These are phyloP conservation scores for Anthracocystis walkeri DNA, from an alignment of 1,284 basidiomycete species.

Conservation along the genomic window DNA sequence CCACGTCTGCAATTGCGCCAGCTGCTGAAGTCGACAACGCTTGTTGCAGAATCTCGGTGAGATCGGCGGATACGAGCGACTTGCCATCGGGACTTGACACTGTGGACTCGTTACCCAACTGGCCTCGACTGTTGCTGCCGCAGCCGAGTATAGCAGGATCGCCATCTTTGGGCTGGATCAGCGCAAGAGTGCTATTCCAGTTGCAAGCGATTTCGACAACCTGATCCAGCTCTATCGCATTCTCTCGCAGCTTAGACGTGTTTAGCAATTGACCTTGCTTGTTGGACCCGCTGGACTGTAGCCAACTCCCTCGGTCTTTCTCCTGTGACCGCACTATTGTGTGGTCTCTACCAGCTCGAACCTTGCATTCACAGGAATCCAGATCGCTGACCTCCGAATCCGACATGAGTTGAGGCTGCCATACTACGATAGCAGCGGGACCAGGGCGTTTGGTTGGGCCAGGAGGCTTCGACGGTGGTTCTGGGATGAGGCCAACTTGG, in stretches of 20 bases:
- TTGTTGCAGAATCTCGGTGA: neutral
- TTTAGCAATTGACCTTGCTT: constrained; percentile 24
- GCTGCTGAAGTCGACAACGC: neutral
- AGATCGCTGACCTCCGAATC: constrained; percentile 11
- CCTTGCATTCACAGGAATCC: neutral
- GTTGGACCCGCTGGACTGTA: constrained; percentile 33
- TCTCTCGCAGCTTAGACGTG: neutral
- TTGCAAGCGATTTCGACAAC: constrained; percentile 37
- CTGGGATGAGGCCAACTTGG: constrained; percentile 25
- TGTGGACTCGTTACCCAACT: constrained; percentile 19
- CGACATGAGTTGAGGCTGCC: constrained; percentile 36
- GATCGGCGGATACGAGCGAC: constrained; percentile 11
- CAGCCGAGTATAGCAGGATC: constrained; percentile 12
- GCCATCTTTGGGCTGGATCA: neutral
- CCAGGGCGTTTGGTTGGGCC: constrained; percentile 16
- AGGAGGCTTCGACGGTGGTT: neutral
- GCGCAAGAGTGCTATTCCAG: constrained; percentile 41
- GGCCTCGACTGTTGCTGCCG: constrained; percentile 45
- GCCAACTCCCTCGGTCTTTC: neutral
- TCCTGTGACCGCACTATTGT: constrained; percentile 19
- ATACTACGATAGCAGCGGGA: constrained; percentile 19
- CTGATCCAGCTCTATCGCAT: neutral
- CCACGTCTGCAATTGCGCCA: neutral
- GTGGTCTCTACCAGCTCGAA: constrained; percentile 41
- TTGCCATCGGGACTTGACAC: neutral